Conservation (phyloP, 1,284 basidiomycete genomes). For the Porogramme epimiltina region DNA sequence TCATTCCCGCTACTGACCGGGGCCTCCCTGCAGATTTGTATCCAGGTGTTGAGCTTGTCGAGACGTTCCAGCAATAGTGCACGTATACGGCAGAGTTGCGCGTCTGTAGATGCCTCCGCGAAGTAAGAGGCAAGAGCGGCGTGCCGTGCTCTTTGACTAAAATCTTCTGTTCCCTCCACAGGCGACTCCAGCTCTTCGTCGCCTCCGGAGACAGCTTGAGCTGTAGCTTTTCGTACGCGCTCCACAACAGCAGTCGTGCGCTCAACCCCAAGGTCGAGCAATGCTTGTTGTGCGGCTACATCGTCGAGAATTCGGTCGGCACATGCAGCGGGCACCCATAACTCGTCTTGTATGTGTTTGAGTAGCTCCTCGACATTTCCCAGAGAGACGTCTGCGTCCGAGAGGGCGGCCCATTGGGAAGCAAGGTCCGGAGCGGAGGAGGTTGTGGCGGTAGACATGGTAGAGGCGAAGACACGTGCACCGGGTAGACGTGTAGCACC, state of each 20-base stretch:
- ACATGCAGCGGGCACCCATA: slow-evolving; percentile 76
- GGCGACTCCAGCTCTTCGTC: slow-evolving; percentile 28
- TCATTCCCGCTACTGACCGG: slow-evolving; percentile 29
- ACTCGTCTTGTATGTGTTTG: slow-evolving; percentile 57
- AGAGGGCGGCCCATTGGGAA: slow-evolving; percentile 55
- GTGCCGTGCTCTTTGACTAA: slow-evolving; percentile 21
- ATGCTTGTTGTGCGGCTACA: slow-evolving; percentile 50
- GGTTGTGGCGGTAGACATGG: slow-evolving; percentile 23
- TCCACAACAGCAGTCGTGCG: slow-evolving; percentile 53
- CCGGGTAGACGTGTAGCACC: slow-evolving; percentile 19
- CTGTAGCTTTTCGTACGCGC: slow-evolving; percentile 44
- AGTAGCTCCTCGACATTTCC: slow-evolving; percentile 52
- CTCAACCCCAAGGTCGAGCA: slow-evolving; percentile 64
- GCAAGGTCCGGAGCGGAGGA: slow-evolving; percentile 12
- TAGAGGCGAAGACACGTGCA: slow-evolving; percentile 36
- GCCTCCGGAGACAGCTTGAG: slow-evolving; percentile 21
- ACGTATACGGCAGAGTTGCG: slow-evolving; percentile 64
- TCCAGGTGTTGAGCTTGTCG: slow-evolving; percentile 69
- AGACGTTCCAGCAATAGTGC: slow-evolving; percentile 59
- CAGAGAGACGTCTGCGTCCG: slow-evolving; percentile 55
- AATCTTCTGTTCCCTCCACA: not conserved
- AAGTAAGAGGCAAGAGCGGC: slow-evolving; percentile 53
- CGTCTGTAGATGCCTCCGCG: slow-evolving; percentile 52
- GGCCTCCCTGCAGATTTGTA: slow-evolving; percentile 53
- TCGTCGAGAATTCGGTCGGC: slow-evolving; percentile 67